A percentile compares a stretch with the other conserved stretches of the same genome.
phyloP scores from a whole-genome alignment of 106 monocot genomes.

The Allium cepa region DNA sequence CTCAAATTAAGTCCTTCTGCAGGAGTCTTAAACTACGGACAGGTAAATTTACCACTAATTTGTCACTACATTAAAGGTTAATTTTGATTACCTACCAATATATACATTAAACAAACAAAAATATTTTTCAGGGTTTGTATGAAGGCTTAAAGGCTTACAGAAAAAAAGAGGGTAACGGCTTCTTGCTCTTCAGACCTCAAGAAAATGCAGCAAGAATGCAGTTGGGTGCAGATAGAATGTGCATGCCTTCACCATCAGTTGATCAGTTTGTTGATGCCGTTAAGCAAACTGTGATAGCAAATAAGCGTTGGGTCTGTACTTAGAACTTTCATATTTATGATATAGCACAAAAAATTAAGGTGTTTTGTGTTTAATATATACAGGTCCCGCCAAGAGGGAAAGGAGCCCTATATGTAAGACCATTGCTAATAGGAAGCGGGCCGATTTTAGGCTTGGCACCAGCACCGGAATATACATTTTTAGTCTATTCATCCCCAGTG shows the following conservation, averaged over 20 bases:
- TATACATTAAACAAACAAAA: not conserved
- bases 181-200: constrained; percentile 47
- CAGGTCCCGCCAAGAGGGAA: constrained; percentile 50
- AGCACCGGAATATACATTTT: constrained; percentile 49
- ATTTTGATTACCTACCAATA: not conserved
- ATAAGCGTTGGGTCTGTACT: constrained; percentile 47
- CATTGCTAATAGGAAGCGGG: constrained; percentile 54
- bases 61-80: not conserved
- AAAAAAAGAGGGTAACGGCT: constrained; percentile 9
- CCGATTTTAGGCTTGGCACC: constrained; percentile 49
- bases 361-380: constrained; percentile 7
- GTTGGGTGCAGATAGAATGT: constrained; percentile 45
- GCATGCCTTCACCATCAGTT: constrained; percentile 44
- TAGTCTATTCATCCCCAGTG: constrained; percentile 51
- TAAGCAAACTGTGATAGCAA: constrained; percentile 39
- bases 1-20: constrained; percentile 57
- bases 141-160: constrained; percentile 40
- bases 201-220: constrained; percentile 49
- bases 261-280: constrained; percentile 54
- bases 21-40: constrained; percentile 51
- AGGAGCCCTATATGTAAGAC: constrained; percentile 47
- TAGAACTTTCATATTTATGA: not conserved
- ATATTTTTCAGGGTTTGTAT: constrained; percentile 17
- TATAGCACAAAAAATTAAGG: not conserved
- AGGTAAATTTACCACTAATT: constrained; percentile 15